Evolutionary conservation across 768 basidiomycete genomes (phyloP).

Genomic region (Boletus bicolor): DNA sequence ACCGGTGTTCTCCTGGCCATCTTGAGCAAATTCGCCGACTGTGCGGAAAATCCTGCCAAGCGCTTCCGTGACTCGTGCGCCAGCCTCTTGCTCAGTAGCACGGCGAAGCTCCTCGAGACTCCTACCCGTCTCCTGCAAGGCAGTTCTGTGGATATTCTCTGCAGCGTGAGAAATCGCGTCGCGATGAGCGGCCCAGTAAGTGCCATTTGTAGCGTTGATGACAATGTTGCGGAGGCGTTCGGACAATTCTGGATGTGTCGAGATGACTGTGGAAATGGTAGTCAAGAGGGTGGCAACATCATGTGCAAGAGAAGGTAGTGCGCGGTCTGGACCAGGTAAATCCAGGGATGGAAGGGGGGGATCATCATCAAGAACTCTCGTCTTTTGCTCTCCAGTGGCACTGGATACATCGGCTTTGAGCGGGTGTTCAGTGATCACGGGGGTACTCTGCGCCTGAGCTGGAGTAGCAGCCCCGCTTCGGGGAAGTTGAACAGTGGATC

Average conservation of each 20-base stretch:
- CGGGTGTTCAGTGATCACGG: constrained; percentile 31
- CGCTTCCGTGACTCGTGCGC: constrained; percentile 58
- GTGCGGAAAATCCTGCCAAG: constrained; percentile 56
- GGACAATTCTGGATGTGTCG: constrained; percentile 68
- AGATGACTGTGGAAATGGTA: constrained; percentile 51
- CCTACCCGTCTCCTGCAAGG: constrained; percentile 36
- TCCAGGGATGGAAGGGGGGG: constrained; percentile 52
- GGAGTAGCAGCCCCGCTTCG: constrained; percentile 27
- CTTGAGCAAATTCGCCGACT: constrained; percentile 39
- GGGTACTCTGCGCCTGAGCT: constrained; percentile 40
- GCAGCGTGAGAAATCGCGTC: constrained; percentile 57
- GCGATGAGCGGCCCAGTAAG: constrained; percentile 68
- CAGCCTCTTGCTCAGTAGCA: constrained; percentile 61
- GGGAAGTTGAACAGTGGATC: constrained; percentile 15
- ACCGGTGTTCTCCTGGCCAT: constrained; percentile 7
- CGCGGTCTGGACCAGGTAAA: constrained; percentile 20
- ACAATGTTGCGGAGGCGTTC: constrained; percentile 64
- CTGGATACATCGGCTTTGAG: constrained; percentile 14
- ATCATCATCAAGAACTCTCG: constrained; percentile 33
- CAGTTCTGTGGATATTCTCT: constrained; percentile 47
- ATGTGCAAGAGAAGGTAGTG: constrained; percentile 49
- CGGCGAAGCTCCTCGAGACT: constrained; percentile 46
- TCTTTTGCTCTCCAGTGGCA: constrained; percentile 9
- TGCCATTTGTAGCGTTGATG: constrained; percentile 57
- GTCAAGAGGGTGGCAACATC: constrained; percentile 64